phyloP scores from a whole-genome alignment of 768 basidiomycete genomes.

The Panaeolus papilionaceus region DNA sequence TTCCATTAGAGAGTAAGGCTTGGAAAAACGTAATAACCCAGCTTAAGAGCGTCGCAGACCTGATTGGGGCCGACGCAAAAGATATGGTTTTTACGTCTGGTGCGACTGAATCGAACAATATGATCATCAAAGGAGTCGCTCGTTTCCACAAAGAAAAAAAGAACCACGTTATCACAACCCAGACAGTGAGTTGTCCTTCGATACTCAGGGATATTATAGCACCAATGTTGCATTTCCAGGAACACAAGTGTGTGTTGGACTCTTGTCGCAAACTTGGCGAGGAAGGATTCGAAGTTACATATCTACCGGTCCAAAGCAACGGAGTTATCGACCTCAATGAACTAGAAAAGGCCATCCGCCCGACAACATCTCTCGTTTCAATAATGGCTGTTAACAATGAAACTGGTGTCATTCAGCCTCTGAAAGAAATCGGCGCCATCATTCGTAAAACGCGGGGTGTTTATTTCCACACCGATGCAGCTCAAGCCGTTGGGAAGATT shows the following conservation, averaged over 20 bases:
- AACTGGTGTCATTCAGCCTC: conserved; percentile 97
- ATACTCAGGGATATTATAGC: conserved; percentile 3
- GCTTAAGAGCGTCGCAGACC: conserved; percentile 80
- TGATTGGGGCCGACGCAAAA: conserved; percentile 94
- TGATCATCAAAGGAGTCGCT: conserved; percentile 96
- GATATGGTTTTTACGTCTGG: conserved; percentile 98
- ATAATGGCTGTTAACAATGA: conserved; percentile 99
- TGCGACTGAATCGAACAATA: conserved; percentile 97
- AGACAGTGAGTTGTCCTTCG: conserved; percentile 67
- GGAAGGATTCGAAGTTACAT: conserved; percentile 97
- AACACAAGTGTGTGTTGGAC: conserved; percentile 99
- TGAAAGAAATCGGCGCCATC: conserved; percentile 92
- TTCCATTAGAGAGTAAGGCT: background rate
- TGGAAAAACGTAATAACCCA: conserved; percentile 12
- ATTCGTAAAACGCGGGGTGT: conserved; percentile 87
- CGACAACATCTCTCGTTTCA: conserved; percentile 92
- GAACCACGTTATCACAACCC: conserved; percentile 91
- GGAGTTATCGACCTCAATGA: conserved; percentile 81
- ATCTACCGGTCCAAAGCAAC: conserved; percentile 90
- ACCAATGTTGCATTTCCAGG: conserved; percentile 49
- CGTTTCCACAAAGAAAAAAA: conserved; percentile 95
- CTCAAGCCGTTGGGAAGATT: conserved; percentile 94
- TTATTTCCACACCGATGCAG: conserved; percentile 97
- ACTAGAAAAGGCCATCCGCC: conserved; percentile 88
- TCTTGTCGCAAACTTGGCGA: conserved; percentile 95